phyloP scores from a whole-genome alignment of 2,329 filamentous ascomycete species.

The Apiospora malaysiana region DNA sequence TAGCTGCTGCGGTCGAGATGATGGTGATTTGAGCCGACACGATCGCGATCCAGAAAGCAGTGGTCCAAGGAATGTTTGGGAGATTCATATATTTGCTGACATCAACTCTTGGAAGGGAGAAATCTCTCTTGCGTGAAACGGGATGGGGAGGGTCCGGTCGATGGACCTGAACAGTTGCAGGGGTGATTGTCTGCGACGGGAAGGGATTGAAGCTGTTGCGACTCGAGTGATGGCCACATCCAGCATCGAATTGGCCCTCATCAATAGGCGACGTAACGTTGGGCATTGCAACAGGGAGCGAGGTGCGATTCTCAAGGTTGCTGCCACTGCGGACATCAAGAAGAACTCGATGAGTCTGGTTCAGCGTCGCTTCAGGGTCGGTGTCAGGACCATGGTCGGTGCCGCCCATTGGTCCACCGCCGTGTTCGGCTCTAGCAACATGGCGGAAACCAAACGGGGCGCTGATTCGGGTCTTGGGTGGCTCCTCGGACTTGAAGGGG shows the following conservation, averaged over 20 bases:
- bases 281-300: constrained; percentile 19
- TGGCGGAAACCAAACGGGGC: background rate
- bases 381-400: background rate
- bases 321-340: background rate
- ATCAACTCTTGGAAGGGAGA: background rate
- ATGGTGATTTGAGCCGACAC: background rate
- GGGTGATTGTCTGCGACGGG: background rate
- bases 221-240: background rate
- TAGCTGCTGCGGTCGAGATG: background rate
- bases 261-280: constrained; percentile 15
- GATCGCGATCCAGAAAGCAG: background rate
- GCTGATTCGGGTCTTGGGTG: background rate
- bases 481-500: background rate
- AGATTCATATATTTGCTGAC: background rate
- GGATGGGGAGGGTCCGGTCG: background rate
- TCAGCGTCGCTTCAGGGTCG: background rate
- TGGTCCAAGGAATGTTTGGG: accelerated
- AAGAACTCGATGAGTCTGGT: background rate
- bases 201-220: constrained; percentile 1
- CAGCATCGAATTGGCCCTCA: background rate
- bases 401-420: background rate
- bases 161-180: background rate
- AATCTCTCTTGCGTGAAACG: background rate
- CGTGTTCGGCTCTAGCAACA: constrained; percentile 13
- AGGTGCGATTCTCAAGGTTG: background rate